Percentiles rank a stretch among this genome's conserved stretches.
phyloP scores from a whole-genome alignment of 306 rosid species.

The Geum urbanum region DNA sequence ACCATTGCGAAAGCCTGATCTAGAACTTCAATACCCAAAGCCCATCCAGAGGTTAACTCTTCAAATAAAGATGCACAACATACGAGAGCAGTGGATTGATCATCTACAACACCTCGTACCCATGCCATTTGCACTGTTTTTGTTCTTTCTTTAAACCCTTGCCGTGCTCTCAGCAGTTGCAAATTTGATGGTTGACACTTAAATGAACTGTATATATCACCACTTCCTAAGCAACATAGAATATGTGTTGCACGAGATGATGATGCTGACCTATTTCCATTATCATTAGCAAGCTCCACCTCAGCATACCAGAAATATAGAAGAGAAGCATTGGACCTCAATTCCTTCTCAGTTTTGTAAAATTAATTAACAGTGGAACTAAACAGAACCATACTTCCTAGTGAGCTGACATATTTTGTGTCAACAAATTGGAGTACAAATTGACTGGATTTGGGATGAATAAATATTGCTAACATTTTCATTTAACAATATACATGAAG shows the following conservation, averaged over 20 bases:
- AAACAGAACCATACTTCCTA: background rate
- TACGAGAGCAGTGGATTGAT: conserved; percentile 47
- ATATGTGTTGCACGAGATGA: conserved; percentile 60
- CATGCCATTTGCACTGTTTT: conserved; percentile 63
- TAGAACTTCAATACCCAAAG: conserved; percentile 59
- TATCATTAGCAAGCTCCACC: conserved; percentile 55
- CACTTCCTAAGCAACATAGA: conserved; percentile 77
- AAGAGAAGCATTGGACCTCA: conserved; percentile 59
- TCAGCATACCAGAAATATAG: conserved; percentile 93
- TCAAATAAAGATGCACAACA: conserved; percentile 82
- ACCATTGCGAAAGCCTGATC: conserved; percentile 86
- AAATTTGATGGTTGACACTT: conserved; percentile 67
- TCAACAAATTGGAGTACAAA: background rate
- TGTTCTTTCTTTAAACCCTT: conserved; percentile 80
- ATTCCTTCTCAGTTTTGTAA: conserved; percentile 49
- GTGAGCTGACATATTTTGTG: background rate
- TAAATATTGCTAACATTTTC: conserved; percentile 1
- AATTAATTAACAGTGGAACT: conserved; percentile 10
- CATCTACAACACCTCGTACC: conserved; percentile 71
- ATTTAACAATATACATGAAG: conserved; percentile 13
- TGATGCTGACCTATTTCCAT: conserved; percentile 33
- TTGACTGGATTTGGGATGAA: background rate
- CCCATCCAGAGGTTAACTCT: conserved; percentile 77
- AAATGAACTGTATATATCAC: conserved; percentile 57
- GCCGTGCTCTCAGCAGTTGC: conserved; percentile 79